A percentile compares a stretch with the other conserved stretches of the same genome.
Conservation (phyloP, 1,284 basidiomycete genomes). For the Pyrrhoderma lamaoense region DNA sequence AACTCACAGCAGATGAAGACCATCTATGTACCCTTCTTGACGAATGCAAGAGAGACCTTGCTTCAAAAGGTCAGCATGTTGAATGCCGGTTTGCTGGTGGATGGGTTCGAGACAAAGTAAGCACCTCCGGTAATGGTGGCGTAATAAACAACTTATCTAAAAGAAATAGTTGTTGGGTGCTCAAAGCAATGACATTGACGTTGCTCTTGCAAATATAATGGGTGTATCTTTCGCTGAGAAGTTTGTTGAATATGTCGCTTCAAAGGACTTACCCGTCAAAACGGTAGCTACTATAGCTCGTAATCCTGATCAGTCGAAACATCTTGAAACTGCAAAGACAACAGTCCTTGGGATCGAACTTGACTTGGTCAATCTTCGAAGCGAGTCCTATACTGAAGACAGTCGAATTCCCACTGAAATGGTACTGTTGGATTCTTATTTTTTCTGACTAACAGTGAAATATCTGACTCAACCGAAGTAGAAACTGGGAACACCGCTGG, state of each 20-base stretch:
- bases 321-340: conserved; percentile 94
- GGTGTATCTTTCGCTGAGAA: conserved; percentile 85
- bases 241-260: conserved; percentile 64
- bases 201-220: conserved; percentile 86
- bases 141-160: conserved; percentile 16
- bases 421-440: conserved; percentile 38
- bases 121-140: conserved; percentile 16
- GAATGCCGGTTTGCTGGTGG: conserved; percentile 87
- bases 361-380: conserved; percentile 93
- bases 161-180: conserved; percentile 66
- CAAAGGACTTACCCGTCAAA: conserved; percentile 50
- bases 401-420: conserved; percentile 88
- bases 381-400: conserved; percentile 83
- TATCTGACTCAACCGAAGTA: conserved; percentile 28
- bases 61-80: conserved; percentile 45
- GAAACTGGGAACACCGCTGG: conserved; percentile 87
- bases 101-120: conserved; percentile 96
- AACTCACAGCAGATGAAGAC: conserved; percentile 50
- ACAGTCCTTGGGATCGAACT: conserved; percentile 78
- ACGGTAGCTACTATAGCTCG: conserved; percentile 78
- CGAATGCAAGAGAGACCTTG: conserved; percentile 53
- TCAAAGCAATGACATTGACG: conserved; percentile 89
- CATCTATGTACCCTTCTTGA: conserved; percentile 60
- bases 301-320: conserved; percentile 97
- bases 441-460: neutral